phyloP scores from a whole-genome alignment of 345 rosid species.

The Hibiscus trionum region DNA sequence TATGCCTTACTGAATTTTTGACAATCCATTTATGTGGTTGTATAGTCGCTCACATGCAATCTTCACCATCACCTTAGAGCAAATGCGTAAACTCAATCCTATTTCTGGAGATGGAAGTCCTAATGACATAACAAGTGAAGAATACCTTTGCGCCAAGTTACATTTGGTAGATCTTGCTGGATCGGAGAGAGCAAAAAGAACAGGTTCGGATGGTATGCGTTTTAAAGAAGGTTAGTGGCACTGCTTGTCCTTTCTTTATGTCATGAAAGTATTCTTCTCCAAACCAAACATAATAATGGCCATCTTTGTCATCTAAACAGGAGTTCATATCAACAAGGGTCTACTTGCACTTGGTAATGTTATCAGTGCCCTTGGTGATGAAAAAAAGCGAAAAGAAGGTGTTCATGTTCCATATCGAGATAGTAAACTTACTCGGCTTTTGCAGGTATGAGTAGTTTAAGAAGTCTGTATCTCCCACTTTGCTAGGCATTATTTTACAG shows the following conservation, averaged over 20 bases:
- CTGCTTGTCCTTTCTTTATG: not conserved
- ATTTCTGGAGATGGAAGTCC: conserved; percentile 44
- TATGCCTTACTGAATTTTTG: not conserved
- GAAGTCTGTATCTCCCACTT: not conserved
- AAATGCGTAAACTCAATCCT: conserved; percentile 73
- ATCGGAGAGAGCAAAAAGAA: conserved; percentile 95
- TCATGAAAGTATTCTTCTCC: conserved; percentile 11
- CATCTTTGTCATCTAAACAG: conserved; percentile 35
- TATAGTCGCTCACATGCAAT: conserved; percentile 98
- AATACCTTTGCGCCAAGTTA: conserved; percentile 93
- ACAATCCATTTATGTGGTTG: not conserved
- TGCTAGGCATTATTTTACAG: not conserved
- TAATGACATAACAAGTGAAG: conserved; percentile 65
- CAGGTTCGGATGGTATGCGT: conserved; percentile 94
- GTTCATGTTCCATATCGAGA: conserved; percentile 94
- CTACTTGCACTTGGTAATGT: conserved; percentile 99
- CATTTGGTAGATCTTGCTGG: conserved; percentile 99
- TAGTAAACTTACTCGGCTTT: conserved; percentile 94
- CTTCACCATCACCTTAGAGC: conserved; percentile 94
- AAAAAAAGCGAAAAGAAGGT: conserved; percentile 93
- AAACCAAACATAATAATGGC: conserved; percentile 7
- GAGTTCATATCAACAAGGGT: conserved; percentile 95
- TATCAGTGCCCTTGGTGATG: conserved; percentile 97
- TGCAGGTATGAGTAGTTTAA: conserved; percentile 54
- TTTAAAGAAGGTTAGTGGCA: conserved; percentile 82